These are phyloP conservation scores for Thecaphora frezii DNA, from an alignment of 1,284 basidiomycete species.

Conservation along the genomic window DNA sequence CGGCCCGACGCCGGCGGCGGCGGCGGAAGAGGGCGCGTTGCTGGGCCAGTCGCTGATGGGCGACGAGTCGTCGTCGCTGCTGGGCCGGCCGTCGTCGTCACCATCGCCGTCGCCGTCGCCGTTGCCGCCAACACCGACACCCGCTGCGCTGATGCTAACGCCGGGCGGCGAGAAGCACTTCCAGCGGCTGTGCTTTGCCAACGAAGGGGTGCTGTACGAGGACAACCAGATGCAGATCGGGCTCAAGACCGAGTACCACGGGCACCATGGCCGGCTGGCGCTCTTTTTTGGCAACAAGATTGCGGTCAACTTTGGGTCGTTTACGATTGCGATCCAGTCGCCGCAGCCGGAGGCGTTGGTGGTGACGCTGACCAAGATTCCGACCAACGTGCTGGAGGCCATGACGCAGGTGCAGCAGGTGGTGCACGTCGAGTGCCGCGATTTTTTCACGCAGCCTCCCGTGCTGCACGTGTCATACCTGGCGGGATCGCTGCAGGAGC, in stretches of 20 bases:
- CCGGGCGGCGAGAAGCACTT: conserved; percentile 69
- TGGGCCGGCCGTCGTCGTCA: not conserved
- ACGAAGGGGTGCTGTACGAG: conserved; percentile 91
- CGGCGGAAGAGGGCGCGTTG: not conserved
- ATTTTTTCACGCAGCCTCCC: conserved; percentile 75
- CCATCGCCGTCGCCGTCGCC: conserved; percentile 1
- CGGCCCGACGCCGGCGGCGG: not conserved
- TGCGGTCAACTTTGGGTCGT: conserved; percentile 78
- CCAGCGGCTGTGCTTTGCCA: conserved; percentile 75
- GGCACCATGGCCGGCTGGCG: conserved; percentile 84
- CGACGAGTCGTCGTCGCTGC: not conserved
- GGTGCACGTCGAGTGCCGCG: conserved; percentile 90
- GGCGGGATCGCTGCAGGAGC: conserved; percentile 83
- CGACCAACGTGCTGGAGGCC: conserved; percentile 73
- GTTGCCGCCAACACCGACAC: conserved; percentile 19
- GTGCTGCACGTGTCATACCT: conserved; percentile 87
- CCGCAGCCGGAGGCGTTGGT: conserved; percentile 72
- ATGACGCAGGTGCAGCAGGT: conserved; percentile 89
- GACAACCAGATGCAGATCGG: conserved; percentile 94
- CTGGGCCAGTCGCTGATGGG: not conserved
- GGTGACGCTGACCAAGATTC: conserved; percentile 84
- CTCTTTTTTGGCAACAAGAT: conserved; percentile 97
- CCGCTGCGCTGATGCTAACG: conserved; percentile 30
- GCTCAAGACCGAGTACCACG: conserved; percentile 92
- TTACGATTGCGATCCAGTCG: conserved; percentile 75